Conservation (phyloP, 1,284 basidiomycete genomes). For the Inonotus hispidus region DNA sequence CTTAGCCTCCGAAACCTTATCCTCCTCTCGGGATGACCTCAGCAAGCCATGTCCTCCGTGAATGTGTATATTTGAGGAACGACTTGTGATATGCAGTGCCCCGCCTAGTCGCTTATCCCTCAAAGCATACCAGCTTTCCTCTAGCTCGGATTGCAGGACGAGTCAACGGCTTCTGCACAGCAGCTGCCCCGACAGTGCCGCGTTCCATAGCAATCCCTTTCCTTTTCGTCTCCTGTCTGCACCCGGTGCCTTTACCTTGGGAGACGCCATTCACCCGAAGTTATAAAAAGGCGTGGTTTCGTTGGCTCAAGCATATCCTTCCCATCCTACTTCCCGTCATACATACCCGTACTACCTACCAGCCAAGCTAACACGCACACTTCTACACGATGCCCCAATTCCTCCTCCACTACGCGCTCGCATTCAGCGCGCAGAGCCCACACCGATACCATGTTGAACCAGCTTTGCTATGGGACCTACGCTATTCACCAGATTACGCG, state of each 20-base stretch:
- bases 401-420: slow-evolving; percentile 16
- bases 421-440: slow-evolving; percentile 16
- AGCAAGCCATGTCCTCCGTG: background rate
- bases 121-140: background rate
- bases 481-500: slow-evolving; percentile 32
- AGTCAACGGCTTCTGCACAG: background rate
- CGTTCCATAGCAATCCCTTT: slow-evolving; percentile 2
- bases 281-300: background rate
- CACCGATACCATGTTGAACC: slow-evolving; percentile 15
- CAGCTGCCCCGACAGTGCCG: background rate
- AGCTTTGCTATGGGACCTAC: slow-evolving; percentile 43
- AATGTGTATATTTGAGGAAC: background rate
- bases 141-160: background rate
- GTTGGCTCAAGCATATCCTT: background rate
- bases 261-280: background rate
- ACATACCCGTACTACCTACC: background rate
- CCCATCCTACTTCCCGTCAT: background rate
- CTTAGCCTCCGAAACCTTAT: background rate
- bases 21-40: slow-evolving; percentile 2
- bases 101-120: background rate
- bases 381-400: slow-evolving; percentile 13
- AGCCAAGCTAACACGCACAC: background rate
- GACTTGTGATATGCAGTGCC: background rate
- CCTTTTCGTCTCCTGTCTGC: background rate
- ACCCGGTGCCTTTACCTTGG: background rate